phyloP scores from a whole-genome alignment of 2,329 filamentous ascomycete species.

The Hypoxylon sp. region DNA sequence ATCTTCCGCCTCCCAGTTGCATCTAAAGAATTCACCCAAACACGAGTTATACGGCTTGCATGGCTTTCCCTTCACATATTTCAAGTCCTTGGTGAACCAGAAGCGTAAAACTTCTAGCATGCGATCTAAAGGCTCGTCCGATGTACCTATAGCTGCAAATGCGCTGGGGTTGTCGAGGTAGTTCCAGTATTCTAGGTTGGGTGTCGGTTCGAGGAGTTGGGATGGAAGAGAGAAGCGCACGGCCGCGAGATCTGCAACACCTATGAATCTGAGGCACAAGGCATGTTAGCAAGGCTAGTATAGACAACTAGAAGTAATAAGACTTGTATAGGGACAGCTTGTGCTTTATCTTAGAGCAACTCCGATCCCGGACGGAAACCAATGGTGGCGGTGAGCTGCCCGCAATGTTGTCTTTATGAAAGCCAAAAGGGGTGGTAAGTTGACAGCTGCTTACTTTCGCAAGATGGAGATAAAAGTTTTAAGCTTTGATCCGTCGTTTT shows the following conservation, averaged over 20 bases:
- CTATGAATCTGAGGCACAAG: conserved; percentile 80
- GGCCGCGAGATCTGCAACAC: conserved; percentile 93
- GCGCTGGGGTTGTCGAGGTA: conserved; percentile 96
- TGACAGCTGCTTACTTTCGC: conserved; percentile 78
- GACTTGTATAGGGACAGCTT: neutral
- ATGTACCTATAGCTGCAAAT: conserved; percentile 86
- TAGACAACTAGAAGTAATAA: neutral
- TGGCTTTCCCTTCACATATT: conserved; percentile 98
- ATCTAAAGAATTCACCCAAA: conserved; percentile 97
- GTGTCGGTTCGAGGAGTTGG: conserved; percentile 94
- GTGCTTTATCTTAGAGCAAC: conserved; percentile 22
- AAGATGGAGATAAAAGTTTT: conserved; percentile 90
- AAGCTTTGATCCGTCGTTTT: conserved; percentile 89
- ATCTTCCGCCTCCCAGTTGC: conserved; percentile 94
- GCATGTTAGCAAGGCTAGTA: conserved; percentile 49
- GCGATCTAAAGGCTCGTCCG: conserved; percentile 90
- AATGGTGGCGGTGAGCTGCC: conserved; percentile 35
- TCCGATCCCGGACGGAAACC: conserved; percentile 48
- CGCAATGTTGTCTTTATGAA: neutral
- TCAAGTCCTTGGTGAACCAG: conserved; percentile 99
- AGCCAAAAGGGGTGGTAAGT: conserved; percentile 7
- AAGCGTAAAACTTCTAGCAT: conserved; percentile 96
- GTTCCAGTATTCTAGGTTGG: conserved; percentile 99
- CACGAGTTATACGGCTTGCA: conserved; percentile 99
- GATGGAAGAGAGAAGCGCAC: conserved; percentile 97